Evolutionary conservation across 441 rosid genomes (phyloP), one percentile per base, ranked within the genome.

Genomic region (Kokia cookei): DNA sequence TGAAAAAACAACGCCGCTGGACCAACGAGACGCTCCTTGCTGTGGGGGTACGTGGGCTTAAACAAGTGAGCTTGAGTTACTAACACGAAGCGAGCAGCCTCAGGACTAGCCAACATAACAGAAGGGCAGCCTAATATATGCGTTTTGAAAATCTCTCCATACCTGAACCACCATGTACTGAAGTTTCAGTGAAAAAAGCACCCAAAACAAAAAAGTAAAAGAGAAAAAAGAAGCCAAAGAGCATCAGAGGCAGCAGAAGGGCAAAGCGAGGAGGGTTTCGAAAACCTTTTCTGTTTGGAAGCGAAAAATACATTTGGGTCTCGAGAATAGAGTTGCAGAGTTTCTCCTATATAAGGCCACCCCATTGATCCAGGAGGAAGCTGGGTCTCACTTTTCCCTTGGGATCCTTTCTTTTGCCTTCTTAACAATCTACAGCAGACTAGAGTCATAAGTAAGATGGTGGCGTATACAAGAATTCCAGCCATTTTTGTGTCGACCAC

Each of bases 341-440:
- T 94, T 76, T 94, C 97, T 54, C 99, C 99, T 61, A 91, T 79
- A 78, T 84, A 84, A 75, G 97, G 96, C 89, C 90, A 91, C 2
- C 99, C 99, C 97, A 93, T 84, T 80, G 98, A 90, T 68, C 99
- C 99, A 0, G 99, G 98, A 80, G 97, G 98, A 69, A 92, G 97
- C 80, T 85, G 76, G 71, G 76, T 73, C 79, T 85, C 81, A 72
- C 77, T 73, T 73, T 79, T 67, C 59, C 69, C 72, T 14, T 7
- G 66, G 22, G 22, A 12, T 37, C 69, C 71, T 54, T 79, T 81
- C 65, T 60, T 73, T 54, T 59, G 64, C 71, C 72, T 82, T 72
- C 75, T 78, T 24, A 50, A 76, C 29, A 74, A 43, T 48, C 73
- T 32, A 54, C 48, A 72, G 15, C 54, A 75, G 5, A 77, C 43